These are phyloP conservation scores for Eucalyptus cloeziana DNA, from an alignment of 345 rosid genomes.

Conservation along the genomic window DNA sequence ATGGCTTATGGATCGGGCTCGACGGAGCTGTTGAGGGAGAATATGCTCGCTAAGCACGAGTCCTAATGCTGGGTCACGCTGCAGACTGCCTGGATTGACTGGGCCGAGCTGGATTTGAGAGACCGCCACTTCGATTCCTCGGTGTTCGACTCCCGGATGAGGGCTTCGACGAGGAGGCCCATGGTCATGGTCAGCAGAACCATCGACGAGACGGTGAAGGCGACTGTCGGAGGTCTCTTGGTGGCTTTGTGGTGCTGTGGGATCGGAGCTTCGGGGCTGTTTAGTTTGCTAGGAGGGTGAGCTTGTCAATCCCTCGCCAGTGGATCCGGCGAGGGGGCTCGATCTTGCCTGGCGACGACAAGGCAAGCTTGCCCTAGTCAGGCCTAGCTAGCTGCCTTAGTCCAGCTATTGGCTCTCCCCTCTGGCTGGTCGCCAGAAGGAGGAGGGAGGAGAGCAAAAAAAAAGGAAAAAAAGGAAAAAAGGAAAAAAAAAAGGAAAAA, in stretches of 20 bases:
- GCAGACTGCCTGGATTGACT: constrained; percentile 34
- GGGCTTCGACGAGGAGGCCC: neutral
- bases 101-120: neutral
- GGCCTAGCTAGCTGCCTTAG: rapidly evolving
- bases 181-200: constrained; percentile 25
- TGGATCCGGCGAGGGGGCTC: no score
- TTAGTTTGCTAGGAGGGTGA: constrained; percentile 20
- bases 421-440: rapidly evolving
- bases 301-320: no score
- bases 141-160: constrained; percentile 17
- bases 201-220: constrained; percentile 19
- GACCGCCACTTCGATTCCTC: neutral
- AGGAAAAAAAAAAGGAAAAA: no score
- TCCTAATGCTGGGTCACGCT: constrained; percentile 47
- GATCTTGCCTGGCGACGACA: rapidly evolving
- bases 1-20: constrained; percentile 41
- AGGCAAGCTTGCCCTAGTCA: no score
- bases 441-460: no score
- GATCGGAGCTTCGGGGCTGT: constrained; percentile 17
- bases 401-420: rapidly evolving
- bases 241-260: constrained; percentile 1
- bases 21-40: constrained; percentile 18
- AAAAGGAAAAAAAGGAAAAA: rapidly evolving
- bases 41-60: constrained; percentile 25
- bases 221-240: constrained; percentile 10